phyloP scores from a whole-genome alignment of 1,284 basidiomycete species.

The Cutaneotrichosporon dermatis region DNA sequence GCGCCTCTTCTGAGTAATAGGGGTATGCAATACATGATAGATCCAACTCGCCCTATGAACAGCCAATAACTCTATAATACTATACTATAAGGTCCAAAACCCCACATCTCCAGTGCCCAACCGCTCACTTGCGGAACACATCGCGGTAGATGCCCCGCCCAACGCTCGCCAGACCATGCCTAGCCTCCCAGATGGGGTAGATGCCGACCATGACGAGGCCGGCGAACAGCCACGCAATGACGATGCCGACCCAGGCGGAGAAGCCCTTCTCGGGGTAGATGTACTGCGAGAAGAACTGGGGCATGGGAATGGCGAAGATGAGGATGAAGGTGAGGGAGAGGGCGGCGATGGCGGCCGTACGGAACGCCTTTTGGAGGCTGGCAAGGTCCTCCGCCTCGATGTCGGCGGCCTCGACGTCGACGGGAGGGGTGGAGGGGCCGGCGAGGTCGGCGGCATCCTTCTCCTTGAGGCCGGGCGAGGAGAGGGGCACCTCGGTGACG shows the following conservation, averaged over 20 bases:
- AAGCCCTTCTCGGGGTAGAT: conserved; percentile 66
- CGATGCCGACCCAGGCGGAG: conserved; percentile 61
- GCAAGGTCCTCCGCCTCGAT: conserved; percentile 6
- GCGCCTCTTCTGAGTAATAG: too few relatives aligned
- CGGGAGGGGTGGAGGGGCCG: not conserved
- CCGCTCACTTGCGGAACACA: not conserved
- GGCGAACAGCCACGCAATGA: conserved; percentile 76
- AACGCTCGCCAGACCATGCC: conserved; percentile 61
- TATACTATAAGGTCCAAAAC: too few relatives aligned
- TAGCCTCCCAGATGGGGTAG: conserved; percentile 80
- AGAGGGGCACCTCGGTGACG: not conserved
- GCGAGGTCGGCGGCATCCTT: not conserved
- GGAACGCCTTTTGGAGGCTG: conserved; percentile 60
- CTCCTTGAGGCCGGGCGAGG: conserved; percentile 21
- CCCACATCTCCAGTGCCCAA: too few relatives aligned
- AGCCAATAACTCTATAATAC: too few relatives aligned
- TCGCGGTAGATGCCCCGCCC: conserved; percentile 11
- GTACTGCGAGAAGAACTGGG: conserved; percentile 73
- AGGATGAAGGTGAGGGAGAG: conserved; percentile 53
- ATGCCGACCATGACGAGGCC: conserved; percentile 70
- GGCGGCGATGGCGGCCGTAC: conserved; percentile 69
- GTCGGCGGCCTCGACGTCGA: not conserved
- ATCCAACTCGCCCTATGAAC: too few relatives aligned
- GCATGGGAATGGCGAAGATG: conserved; percentile 65
- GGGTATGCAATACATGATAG: too few relatives aligned